These are phyloP conservation scores for Lichtheimia ornata DNA, from an alignment of 371 early-diverging fungal species.

Conservation along the genomic window DNA sequence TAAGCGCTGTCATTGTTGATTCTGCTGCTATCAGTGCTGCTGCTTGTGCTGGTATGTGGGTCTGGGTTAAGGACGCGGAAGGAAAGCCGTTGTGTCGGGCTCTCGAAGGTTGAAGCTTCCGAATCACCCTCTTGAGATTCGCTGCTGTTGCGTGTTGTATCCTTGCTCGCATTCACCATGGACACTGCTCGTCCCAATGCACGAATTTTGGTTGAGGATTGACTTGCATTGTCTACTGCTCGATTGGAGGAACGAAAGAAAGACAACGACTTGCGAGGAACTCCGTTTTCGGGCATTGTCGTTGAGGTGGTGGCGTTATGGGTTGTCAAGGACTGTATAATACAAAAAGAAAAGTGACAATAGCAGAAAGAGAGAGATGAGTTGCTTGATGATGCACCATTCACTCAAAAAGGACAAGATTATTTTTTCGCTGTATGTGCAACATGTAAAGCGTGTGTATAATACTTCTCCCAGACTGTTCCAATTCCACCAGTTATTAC, in stretches of 20 bases:
- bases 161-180: neutral
- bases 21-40: neutral
- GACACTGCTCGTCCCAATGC: neutral
- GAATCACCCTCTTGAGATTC: neutral
- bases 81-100: constrained; percentile 7
- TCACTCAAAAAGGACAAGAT: too few relatives aligned
- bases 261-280: constrained; percentile 13
- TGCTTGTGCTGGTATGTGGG: neutral
- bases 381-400: too few relatives aligned
- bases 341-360: constrained; percentile 1
- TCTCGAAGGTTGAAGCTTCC: neutral
- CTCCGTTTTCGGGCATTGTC: too few relatives aligned
- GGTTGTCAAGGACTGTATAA: neutral
- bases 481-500: too few relatives aligned
- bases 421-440: too few relatives aligned
- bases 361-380: neutral
- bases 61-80: constrained; percentile 11
- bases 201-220: neutral
- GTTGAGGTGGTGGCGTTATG: too few relatives aligned
- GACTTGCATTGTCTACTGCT: neutral
- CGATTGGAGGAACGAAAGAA: constrained; percentile 9
- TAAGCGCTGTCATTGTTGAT: neutral
- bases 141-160: neutral
- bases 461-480: too few relatives aligned
- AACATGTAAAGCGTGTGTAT: too few relatives aligned